phyloP scores from a whole-genome alignment of 345 rosid genomes.

The Cardamine resedifolia region DNA sequence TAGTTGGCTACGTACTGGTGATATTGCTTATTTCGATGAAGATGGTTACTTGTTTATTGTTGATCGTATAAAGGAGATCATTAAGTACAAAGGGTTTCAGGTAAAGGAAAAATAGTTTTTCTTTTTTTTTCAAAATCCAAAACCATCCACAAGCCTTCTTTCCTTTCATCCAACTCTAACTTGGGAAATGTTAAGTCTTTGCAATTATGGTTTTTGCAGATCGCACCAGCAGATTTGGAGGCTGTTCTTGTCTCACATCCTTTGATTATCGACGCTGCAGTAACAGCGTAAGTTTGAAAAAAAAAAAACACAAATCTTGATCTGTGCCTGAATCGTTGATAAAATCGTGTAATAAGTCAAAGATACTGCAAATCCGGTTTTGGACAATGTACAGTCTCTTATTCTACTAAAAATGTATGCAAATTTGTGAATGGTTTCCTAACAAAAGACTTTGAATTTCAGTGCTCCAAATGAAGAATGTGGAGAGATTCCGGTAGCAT shows the following conservation, averaged over 20 bases:
- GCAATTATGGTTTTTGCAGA: constrained; percentile 45
- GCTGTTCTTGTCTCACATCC: constrained; percentile 70
- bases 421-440: not conserved
- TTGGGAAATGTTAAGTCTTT: not conserved
- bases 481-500: constrained; percentile 88
- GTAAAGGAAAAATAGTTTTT: constrained; percentile 37
- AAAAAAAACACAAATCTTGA: constrained; percentile 1
- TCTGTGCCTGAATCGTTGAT: not conserved
- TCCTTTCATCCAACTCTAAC: not conserved
- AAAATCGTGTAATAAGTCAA: not conserved
- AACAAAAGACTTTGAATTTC: constrained; percentile 5
- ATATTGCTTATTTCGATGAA: constrained; percentile 65
- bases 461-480: constrained; percentile 53
- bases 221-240: constrained; percentile 91
- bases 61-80: constrained; percentile 80
- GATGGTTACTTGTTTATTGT: constrained; percentile 71
- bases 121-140: not conserved
- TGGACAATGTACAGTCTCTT: not conserved
- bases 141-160: not conserved
- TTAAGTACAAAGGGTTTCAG: constrained; percentile 93
- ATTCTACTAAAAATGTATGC: not conserved
- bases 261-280: constrained; percentile 70
- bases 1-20: constrained; percentile 90
- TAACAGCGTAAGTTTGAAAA: constrained; percentile 53
- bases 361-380: constrained; percentile 2